Base-by-base conservation (phyloP, 148 eudicot genomes). In the Arbutus unedo region DNA sequence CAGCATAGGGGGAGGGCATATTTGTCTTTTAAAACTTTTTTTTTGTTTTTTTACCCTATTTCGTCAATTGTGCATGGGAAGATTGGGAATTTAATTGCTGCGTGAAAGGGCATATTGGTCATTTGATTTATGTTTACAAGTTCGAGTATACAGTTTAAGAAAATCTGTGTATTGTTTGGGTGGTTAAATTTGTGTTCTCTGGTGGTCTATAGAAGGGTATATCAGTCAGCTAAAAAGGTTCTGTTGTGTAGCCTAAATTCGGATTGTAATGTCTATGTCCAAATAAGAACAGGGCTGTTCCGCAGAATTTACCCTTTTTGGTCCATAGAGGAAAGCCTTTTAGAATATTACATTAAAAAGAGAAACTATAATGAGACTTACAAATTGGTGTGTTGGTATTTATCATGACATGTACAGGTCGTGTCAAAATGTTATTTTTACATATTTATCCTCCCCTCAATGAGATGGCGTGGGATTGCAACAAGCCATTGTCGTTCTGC, bases 1-100 rank as follows among this genome's bases (percentile, higher is more conserved):
- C 70, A 7, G 86, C 82, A 14, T 83, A 85, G 73, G n/a, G 80
- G 1, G 49, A 70, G 82, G 82, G 78, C 41, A 14, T 6, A 0
- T 11, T 67, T 48, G 50, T 49, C 9, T 43, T 70, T 43, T 43
- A 7, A 43, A 41, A 70, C 48, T 66, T 66, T 1, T 31, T 31
- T 31, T n/a, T 25, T 64, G 1, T 25, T 25, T 11, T n/a, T 31
- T 31, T 31, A 13, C 4, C 5, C 44, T 25, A 38, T 31, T 11
- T 4, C 18, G 14, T 66, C 44, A 66, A 11, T 10, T 64, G 71
- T 23, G 25, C 0, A 31, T 31, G 74, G 74, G 74, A 6, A 5
- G 8, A n/a, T 41, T 70, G 45, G 18, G 48, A 60, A 4, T 1
- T 15, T n/a, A 18, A 8, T 8, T 76, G 79, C 5, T 44, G 16